Evolutionary conservation across 345 rosid genomes (phyloP), one percentile per base, ranked within the genome.

Genomic region (Ailanthus altissimus): DNA sequence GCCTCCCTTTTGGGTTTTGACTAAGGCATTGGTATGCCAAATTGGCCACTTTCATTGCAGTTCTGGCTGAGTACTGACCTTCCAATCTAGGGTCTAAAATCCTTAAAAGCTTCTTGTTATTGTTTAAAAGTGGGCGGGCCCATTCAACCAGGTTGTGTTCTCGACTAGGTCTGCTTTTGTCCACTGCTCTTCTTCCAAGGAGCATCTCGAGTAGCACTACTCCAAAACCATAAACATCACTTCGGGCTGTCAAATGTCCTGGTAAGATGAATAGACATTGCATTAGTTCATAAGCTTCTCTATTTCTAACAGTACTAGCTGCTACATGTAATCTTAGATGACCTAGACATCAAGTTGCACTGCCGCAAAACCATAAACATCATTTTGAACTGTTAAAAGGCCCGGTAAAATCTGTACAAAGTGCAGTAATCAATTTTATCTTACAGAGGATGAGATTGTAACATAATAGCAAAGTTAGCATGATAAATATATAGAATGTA

Each of bases 141-240:
- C 99, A 94, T 67, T 96, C 99, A 21, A 96, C 99, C 67, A 94
- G 83, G 86, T 93, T 96, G 83, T 89, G 95, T 81, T 96, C 97
- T 78, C 91, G 85, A 83, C 97, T 89, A 63, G 97, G 92, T 73
- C 93, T 86, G 81, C 92, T 86, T 88, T 93, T 94, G 85, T 96
- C 99, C 91, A 93, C 83, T 4, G 97, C 99, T 69, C 90, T 90
- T 84, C 95, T 90, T 82, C 99, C 99, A 46, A 94, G 89, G 20
- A 96, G 97, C 92, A 94, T 83, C 89, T 96, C 99, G 1, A 96
- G 94, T 21, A 96, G 85, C 80, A 96, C 98, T 72, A 94, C 98
- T 53, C 99, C 98, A 51, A 91, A 94, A 58, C 98, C 99, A 75
- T 92, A 96, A 73, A 94, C 91, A 90, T 94, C 99, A 82, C 99